Evolutionary conservation across 2,329 filamentous ascomycete species (phyloP).

Genomic region (Fusarium clavum): DNA sequence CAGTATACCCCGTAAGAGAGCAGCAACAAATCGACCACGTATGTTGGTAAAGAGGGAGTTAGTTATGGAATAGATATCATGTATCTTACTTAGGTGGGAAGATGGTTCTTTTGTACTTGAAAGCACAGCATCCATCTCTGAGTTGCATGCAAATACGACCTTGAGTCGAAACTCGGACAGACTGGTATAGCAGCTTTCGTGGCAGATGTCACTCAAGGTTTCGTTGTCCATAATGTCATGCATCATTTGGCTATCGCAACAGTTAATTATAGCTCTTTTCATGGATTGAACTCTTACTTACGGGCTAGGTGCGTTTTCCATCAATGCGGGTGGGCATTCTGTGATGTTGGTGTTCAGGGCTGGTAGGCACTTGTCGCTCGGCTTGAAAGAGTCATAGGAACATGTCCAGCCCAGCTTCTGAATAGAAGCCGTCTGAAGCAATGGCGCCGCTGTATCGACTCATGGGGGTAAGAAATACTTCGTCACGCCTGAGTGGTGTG

Average conservation of each 20-base stretch:
- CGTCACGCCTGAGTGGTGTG: background rate
- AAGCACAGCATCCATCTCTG: background rate
- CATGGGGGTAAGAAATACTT: background rate
- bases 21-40: background rate
- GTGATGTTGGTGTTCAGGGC: background rate
- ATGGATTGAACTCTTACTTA: background rate
- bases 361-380: background rate
- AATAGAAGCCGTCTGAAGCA: background rate
- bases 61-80: rapidly evolving
- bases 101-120: background rate
- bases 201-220: background rate
- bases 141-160: background rate
- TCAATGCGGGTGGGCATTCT: background rate
- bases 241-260: background rate
- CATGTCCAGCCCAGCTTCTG: background rate
- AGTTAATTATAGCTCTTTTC: background rate
- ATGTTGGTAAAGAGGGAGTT: background rate
- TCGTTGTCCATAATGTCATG: background rate
- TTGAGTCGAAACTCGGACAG: background rate
- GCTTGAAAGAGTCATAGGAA: background rate
- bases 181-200: background rate
- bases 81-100: background rate
- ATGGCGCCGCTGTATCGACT: background rate
- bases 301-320: background rate
- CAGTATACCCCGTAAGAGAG: background rate